Base-by-base conservation (phyloP, 257 asterid genomes). In the Solanum dulcamara region DNA sequence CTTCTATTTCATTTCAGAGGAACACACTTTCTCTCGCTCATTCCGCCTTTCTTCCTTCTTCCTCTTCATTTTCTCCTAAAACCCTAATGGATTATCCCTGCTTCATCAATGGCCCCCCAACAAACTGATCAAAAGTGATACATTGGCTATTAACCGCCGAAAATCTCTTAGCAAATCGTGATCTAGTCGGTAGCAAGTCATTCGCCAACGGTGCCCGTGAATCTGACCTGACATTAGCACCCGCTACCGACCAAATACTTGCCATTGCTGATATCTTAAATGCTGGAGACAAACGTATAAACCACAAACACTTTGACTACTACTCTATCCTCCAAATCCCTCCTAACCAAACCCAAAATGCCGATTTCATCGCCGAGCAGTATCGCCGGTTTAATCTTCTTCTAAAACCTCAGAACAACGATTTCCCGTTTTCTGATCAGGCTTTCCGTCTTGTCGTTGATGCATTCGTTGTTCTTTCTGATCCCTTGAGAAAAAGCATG, bases 191-290 rank as follows among this genome's bases (percentile, higher is more conserved):
- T 0, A 91, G 98, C 93, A 95, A 95, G 85, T 90, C 98, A 7
- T 93, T 95, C 85, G 99, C 98, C 15, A 89, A 91, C 83, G 95
- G 98, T 4, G 99, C 98, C 40, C 94, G 93, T 35, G 98, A 94
- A 83, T 88, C 96, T 82, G 98, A 95, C 93, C 97, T 95, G 70
- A 88, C 92, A 37, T 91, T 93, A 18, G 17, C 91, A n/a, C 91
- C 83, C 74, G 95, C 96, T 74, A 28, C 57, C 38, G 96, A 94
- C 87, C 96, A 92, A 87, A 92, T 97, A 62, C 92, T 96, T 7
- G 93, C 94, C 33, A 93, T 96, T 7, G 92, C 87, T 32, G 97
- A 96, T 87, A 95, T 98, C 37, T 92, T 96, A 13, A 88, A 92
- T 83, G 94, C 97, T 81, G 92, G 93, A 1, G 96, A 94, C 46